phyloP scores from a whole-genome alignment of 169 alveolate genomes.

The Plasmodium cynomolgi region DNA sequence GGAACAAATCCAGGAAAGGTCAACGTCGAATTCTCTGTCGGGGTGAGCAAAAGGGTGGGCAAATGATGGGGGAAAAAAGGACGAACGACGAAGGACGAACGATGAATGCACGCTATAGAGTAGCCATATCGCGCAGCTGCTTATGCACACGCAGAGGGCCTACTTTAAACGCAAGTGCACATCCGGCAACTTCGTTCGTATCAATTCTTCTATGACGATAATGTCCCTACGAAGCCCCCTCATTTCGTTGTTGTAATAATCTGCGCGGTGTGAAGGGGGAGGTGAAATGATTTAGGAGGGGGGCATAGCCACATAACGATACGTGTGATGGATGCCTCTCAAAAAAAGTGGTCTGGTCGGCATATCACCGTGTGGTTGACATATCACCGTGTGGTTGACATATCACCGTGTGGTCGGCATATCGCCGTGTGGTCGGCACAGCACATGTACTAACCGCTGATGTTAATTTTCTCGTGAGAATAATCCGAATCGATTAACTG shows the following conservation, averaged over 20 bases:
- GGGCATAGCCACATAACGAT: not conserved
- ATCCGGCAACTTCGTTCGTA: constrained; percentile 79
- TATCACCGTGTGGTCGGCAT: not conserved
- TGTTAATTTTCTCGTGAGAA: constrained; percentile 82
- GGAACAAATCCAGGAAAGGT: constrained; percentile 87
- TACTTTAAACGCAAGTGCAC: constrained; percentile 82
- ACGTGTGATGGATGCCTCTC: not conserved
- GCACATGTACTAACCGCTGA: constrained; percentile 76
- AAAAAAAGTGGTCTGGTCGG: not conserved
- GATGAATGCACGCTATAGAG: not conserved
- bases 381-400: not conserved
- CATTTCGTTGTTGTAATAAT: constrained; percentile 89
- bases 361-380: not conserved
- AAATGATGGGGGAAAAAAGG: not conserved
- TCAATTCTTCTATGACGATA: constrained; percentile 84
- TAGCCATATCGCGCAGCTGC: not conserved
- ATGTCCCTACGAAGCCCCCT: constrained; percentile 85
- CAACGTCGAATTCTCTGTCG: constrained; percentile 83
- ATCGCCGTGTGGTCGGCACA: not conserved
- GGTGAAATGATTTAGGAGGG: not conserved
- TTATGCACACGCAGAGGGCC: not conserved
- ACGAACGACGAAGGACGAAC: not conserved
- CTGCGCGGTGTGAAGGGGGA: constrained; percentile 27
- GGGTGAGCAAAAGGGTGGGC: not conserved
- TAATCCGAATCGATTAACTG: constrained; percentile 86